Percentiles rank a stretch among this genome's conserved stretches.
Conservation (phyloP, 768 basidiomycete genomes). For the Tylopilus sp. region DNA sequence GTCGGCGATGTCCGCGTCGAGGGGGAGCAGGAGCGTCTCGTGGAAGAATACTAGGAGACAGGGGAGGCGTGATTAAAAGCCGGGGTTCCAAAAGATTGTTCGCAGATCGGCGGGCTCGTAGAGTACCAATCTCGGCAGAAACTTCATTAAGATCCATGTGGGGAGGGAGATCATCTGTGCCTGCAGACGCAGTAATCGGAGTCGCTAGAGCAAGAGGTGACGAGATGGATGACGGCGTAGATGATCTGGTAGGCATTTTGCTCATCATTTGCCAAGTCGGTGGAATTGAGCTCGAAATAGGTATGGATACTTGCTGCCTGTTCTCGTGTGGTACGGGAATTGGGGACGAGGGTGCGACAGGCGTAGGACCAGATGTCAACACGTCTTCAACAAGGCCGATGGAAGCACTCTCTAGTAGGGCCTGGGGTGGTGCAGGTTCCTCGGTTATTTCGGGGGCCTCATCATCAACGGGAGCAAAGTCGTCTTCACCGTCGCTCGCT, state of each 20-base stretch:
- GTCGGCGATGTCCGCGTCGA: conserved; percentile 63
- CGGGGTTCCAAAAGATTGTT: conserved; percentile 65
- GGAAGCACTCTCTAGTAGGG: conserved; percentile 16
- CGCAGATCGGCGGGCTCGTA: conserved; percentile 63
- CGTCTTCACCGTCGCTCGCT: conserved; percentile 43
- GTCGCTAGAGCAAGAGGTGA: conserved; percentile 83
- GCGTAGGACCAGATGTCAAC: conserved; percentile 61
- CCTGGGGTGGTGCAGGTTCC: conserved; percentile 11
- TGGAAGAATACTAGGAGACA: conserved; percentile 58
- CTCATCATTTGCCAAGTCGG: conserved; percentile 39
- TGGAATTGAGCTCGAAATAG: conserved; percentile 43
- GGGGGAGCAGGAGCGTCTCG: conserved; percentile 42
- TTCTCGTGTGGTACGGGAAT: conserved; percentile 21
- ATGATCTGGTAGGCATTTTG: conserved; percentile 70
- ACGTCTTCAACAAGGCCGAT: conserved; percentile 25
- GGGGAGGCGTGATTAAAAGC: conserved; percentile 68
- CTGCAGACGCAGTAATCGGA: conserved; percentile 72
- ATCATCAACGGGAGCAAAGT: conserved; percentile 31
- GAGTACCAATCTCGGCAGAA: conserved; percentile 35
- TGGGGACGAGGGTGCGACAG: conserved; percentile 56
- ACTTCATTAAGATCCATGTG: conserved; percentile 64
- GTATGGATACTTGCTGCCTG: conserved; percentile 30
- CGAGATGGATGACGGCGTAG: conserved; percentile 85
- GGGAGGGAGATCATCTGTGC: conserved; percentile 57
- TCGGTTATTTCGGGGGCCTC: conserved; percentile 23